Percentiles rank a stretch among this genome's conserved stretches.
Evolutionary conservation across 345 rosid genomes (phyloP).

Genomic region (Draba incana): DNA sequence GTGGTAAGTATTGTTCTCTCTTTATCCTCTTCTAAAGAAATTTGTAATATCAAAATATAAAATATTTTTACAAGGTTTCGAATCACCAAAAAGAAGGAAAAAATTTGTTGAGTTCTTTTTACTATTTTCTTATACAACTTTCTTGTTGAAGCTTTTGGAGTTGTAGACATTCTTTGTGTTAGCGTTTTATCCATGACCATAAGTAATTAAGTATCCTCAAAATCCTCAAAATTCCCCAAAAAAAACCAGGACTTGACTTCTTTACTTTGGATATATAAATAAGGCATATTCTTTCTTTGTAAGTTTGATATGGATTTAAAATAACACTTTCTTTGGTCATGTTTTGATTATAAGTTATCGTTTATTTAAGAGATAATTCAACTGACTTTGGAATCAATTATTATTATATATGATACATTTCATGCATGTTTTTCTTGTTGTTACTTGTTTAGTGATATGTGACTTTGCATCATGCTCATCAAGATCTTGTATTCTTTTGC

Average conservation of each 20-base stretch:
- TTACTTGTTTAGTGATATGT: neutral
- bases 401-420: neutral
- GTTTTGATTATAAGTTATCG: slow-evolving; percentile 1
- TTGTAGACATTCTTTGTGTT: slow-evolving; percentile 19
- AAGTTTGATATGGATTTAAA: slow-evolving; percentile 16
- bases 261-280: neutral
- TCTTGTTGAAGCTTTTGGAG: slow-evolving; percentile 10
- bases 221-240: neutral
- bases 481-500: slow-evolving; percentile 13
- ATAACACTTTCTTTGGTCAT: neutral
- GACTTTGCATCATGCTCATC: neutral
- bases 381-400: neutral
- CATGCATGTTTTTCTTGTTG: neutral
- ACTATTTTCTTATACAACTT: neutral
- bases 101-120: neutral
- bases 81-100: neutral
- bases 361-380: neutral
- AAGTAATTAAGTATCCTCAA: neutral
- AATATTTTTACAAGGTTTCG: neutral
- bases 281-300: neutral
- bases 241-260: neutral
- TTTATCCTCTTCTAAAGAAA: slow-evolving; percentile 24
- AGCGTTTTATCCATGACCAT: neutral
- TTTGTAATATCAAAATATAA: slow-evolving; percentile 7
- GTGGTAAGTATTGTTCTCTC: slow-evolving; percentile 54